Conservation (phyloP, 2,329 filamentous ascomycete genomes). For the Neopestalotiopsis sp. region DNA sequence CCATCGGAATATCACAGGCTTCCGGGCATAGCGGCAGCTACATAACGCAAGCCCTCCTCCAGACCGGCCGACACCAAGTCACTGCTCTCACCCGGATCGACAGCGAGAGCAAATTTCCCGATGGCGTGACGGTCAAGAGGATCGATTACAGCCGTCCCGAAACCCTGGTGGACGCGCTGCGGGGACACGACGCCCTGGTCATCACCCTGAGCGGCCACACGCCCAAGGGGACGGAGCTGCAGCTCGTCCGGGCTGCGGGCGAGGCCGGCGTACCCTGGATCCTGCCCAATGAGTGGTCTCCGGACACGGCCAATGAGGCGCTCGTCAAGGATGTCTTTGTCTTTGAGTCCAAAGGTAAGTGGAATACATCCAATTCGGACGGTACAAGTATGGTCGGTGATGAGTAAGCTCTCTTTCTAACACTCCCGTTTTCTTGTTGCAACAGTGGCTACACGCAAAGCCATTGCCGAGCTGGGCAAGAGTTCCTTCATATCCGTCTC, state of each 20-base stretch:
- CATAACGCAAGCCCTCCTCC: conserved; percentile 47
- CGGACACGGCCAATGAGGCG: conserved; percentile 43
- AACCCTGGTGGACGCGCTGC: conserved; percentile 54
- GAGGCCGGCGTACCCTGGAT: conserved; percentile 60
- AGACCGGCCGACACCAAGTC: conserved; percentile 54
- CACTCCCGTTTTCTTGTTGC: background rate
- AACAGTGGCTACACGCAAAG: conserved; percentile 32
- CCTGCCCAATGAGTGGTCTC: conserved; percentile 55
- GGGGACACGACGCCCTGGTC: conserved; percentile 61
- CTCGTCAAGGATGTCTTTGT: conserved; percentile 40
- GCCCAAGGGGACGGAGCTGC: conserved; percentile 50
- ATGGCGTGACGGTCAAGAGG: conserved; percentile 45
- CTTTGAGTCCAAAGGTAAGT: conserved; percentile 30
- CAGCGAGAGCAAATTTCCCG: conserved; percentile 49
- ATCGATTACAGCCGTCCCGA: conserved; percentile 52
- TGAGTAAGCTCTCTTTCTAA: background rate
- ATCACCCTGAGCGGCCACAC: conserved; percentile 56
- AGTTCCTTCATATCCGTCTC: conserved; percentile 50
- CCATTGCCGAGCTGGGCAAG: conserved; percentile 45
- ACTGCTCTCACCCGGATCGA: conserved; percentile 55
- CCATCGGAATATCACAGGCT: conserved; percentile 38
- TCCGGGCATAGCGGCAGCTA: conserved; percentile 46
- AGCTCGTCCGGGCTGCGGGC: conserved; percentile 59
- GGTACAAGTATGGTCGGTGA: background rate
- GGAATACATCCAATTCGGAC: background rate